These are phyloP conservation scores for Pseudisothecium myosuroides DNA, from an alignment of 225 moss, liverwort and hornwort genomes.

Conservation along the genomic window DNA sequence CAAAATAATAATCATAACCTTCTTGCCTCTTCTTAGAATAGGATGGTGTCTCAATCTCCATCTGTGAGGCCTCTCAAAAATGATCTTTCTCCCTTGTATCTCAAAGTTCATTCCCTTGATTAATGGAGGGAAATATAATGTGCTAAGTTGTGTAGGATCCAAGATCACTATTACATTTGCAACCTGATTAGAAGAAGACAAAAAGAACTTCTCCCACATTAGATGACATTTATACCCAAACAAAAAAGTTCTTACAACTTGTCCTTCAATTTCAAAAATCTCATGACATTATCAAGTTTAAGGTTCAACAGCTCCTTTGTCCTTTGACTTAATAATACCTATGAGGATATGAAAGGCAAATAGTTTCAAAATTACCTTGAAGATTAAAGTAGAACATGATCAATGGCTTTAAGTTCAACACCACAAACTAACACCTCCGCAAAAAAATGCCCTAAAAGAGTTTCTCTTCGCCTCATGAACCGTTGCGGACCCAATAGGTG, in stretches of 20 bases:
- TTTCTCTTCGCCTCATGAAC: constrained; percentile 10
- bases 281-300: background rate
- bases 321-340: background rate
- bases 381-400: background rate
- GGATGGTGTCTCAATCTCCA: constrained; percentile 62
- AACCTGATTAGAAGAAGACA: background rate
- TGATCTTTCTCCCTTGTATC: constrained; percentile 26
- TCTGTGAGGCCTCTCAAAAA: constrained; percentile 25
- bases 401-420: background rate
- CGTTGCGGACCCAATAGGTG: constrained; percentile 26
- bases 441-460: background rate
- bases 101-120: constrained; percentile 24
- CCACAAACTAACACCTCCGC: background rate
- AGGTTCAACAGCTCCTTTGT: background rate
- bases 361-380: background rate
- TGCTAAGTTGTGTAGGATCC: background rate
- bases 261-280: background rate
- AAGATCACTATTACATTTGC: background rate
- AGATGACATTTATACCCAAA: background rate
- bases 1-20: constrained; percentile 68
- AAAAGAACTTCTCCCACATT: background rate
- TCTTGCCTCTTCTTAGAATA: constrained; percentile 66
- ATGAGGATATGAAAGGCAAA: background rate
- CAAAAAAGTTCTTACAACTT: background rate
- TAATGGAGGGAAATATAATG: background rate